phyloP scores from a whole-genome alignment of 2,329 filamentous ascomycete species.

The Helotiales sp. region DNA sequence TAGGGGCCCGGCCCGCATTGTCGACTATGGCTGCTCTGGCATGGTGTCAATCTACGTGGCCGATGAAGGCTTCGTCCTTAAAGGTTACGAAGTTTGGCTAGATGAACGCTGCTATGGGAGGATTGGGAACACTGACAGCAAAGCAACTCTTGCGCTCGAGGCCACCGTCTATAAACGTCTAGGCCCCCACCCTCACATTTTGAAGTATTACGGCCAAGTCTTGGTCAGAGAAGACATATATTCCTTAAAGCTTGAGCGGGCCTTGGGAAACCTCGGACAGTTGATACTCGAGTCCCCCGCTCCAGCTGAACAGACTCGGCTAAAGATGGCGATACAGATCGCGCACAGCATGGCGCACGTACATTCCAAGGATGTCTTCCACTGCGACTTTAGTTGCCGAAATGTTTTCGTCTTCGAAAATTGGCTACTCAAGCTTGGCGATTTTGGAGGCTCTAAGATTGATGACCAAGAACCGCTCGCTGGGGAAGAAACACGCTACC shows the following conservation, averaged over 20 bases:
- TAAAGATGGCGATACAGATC: conserved; percentile 12
- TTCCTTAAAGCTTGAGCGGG: conserved; percentile 10
- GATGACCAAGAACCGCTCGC: conserved; percentile 1
- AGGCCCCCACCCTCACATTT: conserved; percentile 10
- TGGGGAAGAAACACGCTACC: conserved; percentile 18
- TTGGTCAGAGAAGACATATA: conserved; percentile 1
- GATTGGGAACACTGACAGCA: not conserved
- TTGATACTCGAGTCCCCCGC: conserved; percentile 2
- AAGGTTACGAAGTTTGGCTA: conserved; percentile 15
- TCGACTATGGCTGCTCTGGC: conserved; percentile 1
- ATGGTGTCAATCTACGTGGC: conserved; percentile 6
- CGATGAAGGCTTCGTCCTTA: conserved; percentile 14
- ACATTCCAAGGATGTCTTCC: conserved; percentile 17
- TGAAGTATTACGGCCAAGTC: conserved; percentile 6
- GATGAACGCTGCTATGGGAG: conserved; percentile 1
- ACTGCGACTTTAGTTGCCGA: conserved; percentile 17
- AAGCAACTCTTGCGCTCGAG: not conserved
- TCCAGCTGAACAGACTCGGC: conserved; percentile 11
- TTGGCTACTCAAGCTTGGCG: conserved; percentile 20
- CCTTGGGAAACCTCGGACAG: not conserved
- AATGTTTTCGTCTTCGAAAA: conserved; percentile 16
- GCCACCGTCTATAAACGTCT: conserved; percentile 2
- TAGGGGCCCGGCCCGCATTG: conserved; percentile 1
- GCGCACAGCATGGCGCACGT: conserved; percentile 10
- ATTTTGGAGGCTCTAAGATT: conserved; percentile 21